Evolutionary conservation across 331 rosid species (phyloP).

Genomic region (Malus hybrid): DNA sequence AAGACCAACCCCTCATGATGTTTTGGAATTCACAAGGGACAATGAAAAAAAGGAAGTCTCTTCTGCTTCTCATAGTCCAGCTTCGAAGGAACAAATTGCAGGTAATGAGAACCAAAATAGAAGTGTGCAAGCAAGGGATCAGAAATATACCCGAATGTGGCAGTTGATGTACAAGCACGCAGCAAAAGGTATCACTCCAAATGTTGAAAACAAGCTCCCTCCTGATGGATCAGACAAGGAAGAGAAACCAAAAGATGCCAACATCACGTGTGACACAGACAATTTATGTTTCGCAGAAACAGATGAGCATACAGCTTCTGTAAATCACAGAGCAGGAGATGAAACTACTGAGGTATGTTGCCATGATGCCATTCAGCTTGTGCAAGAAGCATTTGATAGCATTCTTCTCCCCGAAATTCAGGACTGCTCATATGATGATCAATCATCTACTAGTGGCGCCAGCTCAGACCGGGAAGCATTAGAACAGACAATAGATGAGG

Average conservation of each 20-base stretch:
- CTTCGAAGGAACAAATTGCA: slow-evolving; percentile 15
- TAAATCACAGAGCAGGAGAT: slow-evolving; percentile 19
- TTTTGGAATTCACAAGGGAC: slow-evolving; percentile 16
- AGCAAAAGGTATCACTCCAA: slow-evolving; percentile 24
- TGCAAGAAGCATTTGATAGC: slow-evolving; percentile 76
- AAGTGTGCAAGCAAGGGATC: slow-evolving; percentile 36
- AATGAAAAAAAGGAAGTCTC: neutral
- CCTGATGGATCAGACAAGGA: slow-evolving; percentile 21
- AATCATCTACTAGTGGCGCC: slow-evolving; percentile 15
- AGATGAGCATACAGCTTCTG: slow-evolving; percentile 20
- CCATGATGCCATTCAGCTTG: slow-evolving; percentile 51
- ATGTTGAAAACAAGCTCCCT: slow-evolving; percentile 21
- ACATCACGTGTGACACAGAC: slow-evolving; percentile 10
- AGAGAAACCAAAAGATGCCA: slow-evolving; percentile 29
- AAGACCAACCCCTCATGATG: neutral
- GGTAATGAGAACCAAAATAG: slow-evolving; percentile 17
- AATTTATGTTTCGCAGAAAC: slow-evolving; percentile 19
- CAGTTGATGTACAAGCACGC: slow-evolving; percentile 75
- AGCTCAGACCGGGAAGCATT: slow-evolving; percentile 20
- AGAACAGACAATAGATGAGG: slow-evolving; percentile 24
- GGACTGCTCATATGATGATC: slow-evolving; percentile 27
- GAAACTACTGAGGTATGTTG: slow-evolving; percentile 16
- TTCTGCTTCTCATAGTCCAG: slow-evolving; percentile 21
- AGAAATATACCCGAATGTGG: slow-evolving; percentile 62
- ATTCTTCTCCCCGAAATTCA: slow-evolving; percentile 76